These are phyloP conservation scores for Talaromyces rugulosus DNA, from an alignment of 2,329 filamentous ascomycete species.

Conservation along the genomic window DNA sequence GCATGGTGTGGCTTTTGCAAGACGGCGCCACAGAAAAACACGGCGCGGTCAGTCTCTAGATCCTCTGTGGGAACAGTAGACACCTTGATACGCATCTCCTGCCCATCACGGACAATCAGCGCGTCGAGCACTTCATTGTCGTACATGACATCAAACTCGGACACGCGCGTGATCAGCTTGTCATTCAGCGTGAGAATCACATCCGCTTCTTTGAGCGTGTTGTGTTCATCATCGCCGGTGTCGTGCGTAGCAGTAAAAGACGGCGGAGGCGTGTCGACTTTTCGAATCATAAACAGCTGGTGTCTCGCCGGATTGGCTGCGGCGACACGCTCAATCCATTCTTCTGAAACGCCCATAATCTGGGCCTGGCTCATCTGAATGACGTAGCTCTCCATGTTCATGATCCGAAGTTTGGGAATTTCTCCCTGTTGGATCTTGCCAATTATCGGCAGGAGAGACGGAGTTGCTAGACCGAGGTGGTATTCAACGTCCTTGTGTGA, in stretches of 20 bases:
- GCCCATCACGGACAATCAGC: slow-evolving; percentile 77
- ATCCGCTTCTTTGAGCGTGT: slow-evolving; percentile 79
- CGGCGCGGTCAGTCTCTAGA: slow-evolving; percentile 84
- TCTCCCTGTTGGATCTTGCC: slow-evolving; percentile 76
- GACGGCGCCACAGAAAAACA: slow-evolving; percentile 93
- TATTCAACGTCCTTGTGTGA: slow-evolving; percentile 91
- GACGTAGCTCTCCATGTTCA: slow-evolving; percentile 90
- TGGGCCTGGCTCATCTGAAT: slow-evolving; percentile 96
- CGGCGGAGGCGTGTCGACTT: slow-evolving; percentile 64
- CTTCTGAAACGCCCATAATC: slow-evolving; percentile 93
- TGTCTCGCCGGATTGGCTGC: slow-evolving; percentile 86
- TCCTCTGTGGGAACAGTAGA: slow-evolving; percentile 84
- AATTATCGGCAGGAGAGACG: slow-evolving; percentile 83
- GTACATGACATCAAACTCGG: slow-evolving; percentile 96
- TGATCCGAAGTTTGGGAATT: slow-evolving; percentile 77
- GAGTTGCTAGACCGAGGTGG: slow-evolving; percentile 85
- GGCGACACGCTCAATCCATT: slow-evolving; percentile 91
- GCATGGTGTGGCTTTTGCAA: slow-evolving; percentile 92
- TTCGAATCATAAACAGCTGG: slow-evolving; percentile 97
- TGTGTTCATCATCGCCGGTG: slow-evolving; percentile 32
- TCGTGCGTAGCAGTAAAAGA: slow-evolving; percentile 22
- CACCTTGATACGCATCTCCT: slow-evolving; percentile 72
- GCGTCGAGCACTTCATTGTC: slow-evolving; percentile 77
- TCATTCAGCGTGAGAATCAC: slow-evolving; percentile 87
- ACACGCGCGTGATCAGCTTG: slow-evolving; percentile 87